phyloP scores from a whole-genome alignment of 768 basidiomycete genomes.

The Macrolepiota albuminosa region DNA sequence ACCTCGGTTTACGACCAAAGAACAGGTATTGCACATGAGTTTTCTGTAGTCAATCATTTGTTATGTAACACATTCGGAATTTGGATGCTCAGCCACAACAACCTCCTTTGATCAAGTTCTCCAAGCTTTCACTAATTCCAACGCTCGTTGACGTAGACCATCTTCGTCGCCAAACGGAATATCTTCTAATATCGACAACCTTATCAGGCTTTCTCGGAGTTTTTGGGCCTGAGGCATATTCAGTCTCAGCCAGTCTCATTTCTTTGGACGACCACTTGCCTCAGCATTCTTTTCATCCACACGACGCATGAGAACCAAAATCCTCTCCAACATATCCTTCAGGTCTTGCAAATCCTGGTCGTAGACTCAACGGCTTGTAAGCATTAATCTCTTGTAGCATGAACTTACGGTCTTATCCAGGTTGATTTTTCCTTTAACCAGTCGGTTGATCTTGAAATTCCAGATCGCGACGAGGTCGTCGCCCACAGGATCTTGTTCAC shows the following conservation, averaged over 20 bases:
- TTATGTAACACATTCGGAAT: background rate
- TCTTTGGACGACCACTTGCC: background rate
- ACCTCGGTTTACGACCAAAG: background rate
- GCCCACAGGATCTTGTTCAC: background rate
- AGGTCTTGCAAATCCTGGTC: slow-evolving; percentile 4
- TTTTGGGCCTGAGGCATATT: background rate
- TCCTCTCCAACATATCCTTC: slow-evolving; percentile 4
- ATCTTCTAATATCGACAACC: slow-evolving; percentile 6
- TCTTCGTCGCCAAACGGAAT: slow-evolving; percentile 12
- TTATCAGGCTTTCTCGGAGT: slow-evolving; percentile 6
- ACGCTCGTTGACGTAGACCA: slow-evolving; percentile 5
- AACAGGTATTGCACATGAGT: slow-evolving; percentile 1
- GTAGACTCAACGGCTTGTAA: background rate
- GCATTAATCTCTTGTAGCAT: background rate
- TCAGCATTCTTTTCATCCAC: background rate
- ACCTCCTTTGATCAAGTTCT: background rate
- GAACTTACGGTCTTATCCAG: background rate
- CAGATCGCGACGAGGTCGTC: slow-evolving; percentile 4
- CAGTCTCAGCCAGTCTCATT: background rate
- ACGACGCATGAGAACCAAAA: background rate
- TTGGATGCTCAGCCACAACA: background rate
- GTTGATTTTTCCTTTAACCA: slow-evolving; percentile 8
- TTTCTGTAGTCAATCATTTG: background rate
- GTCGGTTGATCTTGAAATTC: slow-evolving; percentile 4
- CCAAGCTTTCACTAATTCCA: slow-evolving; percentile 2